Evolutionary conservation across 768 basidiomycete species (phyloP), one percentile per base, ranked within the genome.

Genomic region (Chiua virens): DNA sequence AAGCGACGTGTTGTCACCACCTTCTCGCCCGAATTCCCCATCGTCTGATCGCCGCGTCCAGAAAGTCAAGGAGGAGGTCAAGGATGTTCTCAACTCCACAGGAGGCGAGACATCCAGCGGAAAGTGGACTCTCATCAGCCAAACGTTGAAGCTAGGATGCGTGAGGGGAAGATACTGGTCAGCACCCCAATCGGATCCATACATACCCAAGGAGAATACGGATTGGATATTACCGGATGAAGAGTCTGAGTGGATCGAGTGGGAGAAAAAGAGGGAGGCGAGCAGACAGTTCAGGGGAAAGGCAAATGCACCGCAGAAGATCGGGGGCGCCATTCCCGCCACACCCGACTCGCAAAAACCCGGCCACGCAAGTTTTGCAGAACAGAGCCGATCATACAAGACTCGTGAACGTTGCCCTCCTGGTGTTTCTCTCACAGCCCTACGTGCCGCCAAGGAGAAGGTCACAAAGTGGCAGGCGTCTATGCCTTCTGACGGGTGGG

Each of bases 231-330:
- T 81, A 55, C 77, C 79, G 11, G 71, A 71, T 22, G 76, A 73
- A 17, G 81, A 82, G 59, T 70, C 70, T 40, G 75, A 77, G 32
- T 81, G 81, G 79, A 53, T 68, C 14, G 71, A 71, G 22, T 77
- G 73, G 71, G 79, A 81, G 63, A 66, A 54, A 51, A 64, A 58
- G 53, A 62, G 57, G 44, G 56, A 59, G 48, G 60, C 59, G 30
- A 34, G 30, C 5, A 58, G 55, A 36, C 49, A 59, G 17, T 45
- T 57, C 42, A 63, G 55, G 40, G 50, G 40, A 38, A 62, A 53
- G 42, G 58, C 52, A 1, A 59, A 53, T 8, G 39, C 43, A 8
- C 48, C 57, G 15, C 61, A 55, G 42, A 54, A 43, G 20, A 42
- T 22, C 15, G 45, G 22, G 38, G 43, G 15, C 11, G 18, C 13